Percentiles rank a stretch among this genome's conserved stretches.
phyloP scores from a whole-genome alignment of 139 green algal genomes.

The Chlamydomonas schloesseri region DNA sequence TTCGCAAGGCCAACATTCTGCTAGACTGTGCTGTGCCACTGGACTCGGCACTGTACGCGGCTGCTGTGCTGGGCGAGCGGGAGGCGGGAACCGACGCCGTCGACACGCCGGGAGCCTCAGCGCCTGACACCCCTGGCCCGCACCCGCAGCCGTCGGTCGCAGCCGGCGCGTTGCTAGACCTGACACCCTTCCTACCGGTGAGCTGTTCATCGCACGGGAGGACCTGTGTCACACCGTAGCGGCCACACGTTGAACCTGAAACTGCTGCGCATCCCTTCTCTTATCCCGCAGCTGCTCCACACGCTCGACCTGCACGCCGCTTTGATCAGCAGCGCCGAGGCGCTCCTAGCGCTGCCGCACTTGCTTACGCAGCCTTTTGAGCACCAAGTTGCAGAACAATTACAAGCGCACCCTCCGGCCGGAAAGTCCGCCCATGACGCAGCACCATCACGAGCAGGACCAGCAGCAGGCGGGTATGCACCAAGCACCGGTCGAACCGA shows the following conservation, averaged over 20 bases:
- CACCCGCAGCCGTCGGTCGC: not conserved
- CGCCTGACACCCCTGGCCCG: not conserved
- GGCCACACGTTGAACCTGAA: too few species aligned
- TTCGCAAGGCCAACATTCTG: conserved; percentile 50
- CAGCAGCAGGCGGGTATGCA: too few species aligned
- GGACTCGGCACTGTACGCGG: not conserved
- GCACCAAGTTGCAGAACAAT: too few species aligned
- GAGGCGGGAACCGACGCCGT: not conserved
- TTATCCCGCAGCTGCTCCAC: not conserved
- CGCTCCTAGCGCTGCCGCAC: conserved; percentile 38
- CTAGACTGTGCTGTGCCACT: conserved; percentile 40
- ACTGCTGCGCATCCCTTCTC: too few species aligned
- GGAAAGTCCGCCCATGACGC: too few species aligned
- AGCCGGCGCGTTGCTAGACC: not conserved
- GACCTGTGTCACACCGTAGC: not conserved
- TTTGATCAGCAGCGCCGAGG: conserved; percentile 46
- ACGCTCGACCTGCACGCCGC: conserved; percentile 40
- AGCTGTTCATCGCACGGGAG: not conserved
- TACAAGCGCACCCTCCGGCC: too few species aligned
- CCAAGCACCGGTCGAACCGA: too few species aligned
- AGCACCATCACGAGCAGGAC: too few species aligned
- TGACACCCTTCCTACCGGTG: conserved; percentile 42
- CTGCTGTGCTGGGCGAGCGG: not conserved
- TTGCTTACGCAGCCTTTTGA: not conserved
- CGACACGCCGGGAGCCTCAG: not conserved